phyloP scores from a whole-genome alignment of 345 rosid genomes.

The Bruguiera sexangula region DNA sequence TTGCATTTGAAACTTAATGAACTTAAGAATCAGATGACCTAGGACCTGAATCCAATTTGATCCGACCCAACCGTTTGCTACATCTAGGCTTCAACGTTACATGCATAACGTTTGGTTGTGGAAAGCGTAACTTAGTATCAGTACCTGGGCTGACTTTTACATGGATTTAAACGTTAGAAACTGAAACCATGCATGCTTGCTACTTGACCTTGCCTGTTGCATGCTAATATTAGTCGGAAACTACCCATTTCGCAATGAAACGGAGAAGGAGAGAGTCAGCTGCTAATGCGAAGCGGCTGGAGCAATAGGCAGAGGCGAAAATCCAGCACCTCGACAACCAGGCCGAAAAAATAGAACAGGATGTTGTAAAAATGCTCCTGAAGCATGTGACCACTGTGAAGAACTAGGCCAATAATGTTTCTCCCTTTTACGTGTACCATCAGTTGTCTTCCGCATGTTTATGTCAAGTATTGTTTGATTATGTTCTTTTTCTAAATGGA shows the following conservation, averaged over 20 bases:
- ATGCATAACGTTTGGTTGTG: no score
- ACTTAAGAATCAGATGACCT: no score
- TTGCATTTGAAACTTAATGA: no score
- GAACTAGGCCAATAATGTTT: slow-evolving; percentile 34
- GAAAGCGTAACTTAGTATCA: no score
- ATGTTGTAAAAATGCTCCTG: slow-evolving; percentile 71
- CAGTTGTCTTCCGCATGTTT: no score
- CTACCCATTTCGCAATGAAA: slow-evolving; percentile 8
- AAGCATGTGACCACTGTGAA: slow-evolving; percentile 78
- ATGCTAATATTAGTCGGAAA: not conserved
- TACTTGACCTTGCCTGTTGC: not conserved
- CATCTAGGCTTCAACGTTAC: no score
- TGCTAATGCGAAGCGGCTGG: slow-evolving; percentile 79
- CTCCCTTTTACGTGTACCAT: not conserved
- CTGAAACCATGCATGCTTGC: not conserved
- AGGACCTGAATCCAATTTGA: no score
- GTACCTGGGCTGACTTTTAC: no score
- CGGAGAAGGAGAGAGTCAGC: slow-evolving; percentile 88
- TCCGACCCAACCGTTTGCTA: no score
- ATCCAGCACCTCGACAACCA: slow-evolving; percentile 56
- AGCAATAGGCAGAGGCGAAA: slow-evolving; percentile 60
- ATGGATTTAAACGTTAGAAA: no score
- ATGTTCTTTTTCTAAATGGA: no score
- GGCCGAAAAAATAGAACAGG: slow-evolving; percentile 49
- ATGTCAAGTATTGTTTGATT: no score